Evolutionary conservation across 495 filamentous ascomycete species (phyloP).

Genomic region (Neurospora sp.): DNA sequence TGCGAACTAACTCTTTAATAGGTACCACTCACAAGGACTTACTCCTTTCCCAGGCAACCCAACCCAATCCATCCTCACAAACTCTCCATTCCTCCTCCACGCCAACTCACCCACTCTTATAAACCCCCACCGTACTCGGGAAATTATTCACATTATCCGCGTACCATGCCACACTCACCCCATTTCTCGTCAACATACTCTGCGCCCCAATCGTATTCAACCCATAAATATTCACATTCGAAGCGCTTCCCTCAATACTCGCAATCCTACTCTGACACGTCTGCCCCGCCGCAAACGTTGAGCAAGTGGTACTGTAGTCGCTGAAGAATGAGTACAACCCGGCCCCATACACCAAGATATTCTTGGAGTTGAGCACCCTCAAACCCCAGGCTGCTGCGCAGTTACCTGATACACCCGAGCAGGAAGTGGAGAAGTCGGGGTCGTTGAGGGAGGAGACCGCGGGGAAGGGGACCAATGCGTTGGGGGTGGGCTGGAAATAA

Average conservation of each 20-base stretch:
- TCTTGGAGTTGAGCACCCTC: slow-evolving; percentile 47
- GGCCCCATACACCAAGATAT: slow-evolving; percentile 57
- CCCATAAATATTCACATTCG: slow-evolving; percentile 41
- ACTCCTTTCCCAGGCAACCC: no score
- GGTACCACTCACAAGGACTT: no score
- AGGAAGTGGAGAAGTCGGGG: slow-evolving; percentile 44
- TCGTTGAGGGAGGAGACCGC: slow-evolving; percentile 40
- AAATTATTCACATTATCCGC: slow-evolving; percentile 39
- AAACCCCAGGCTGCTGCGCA: slow-evolving; percentile 57
- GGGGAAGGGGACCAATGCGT: slow-evolving; percentile 48
- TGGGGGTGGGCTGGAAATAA: slow-evolving; percentile 55
- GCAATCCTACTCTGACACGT: slow-evolving; percentile 47
- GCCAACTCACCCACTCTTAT: slow-evolving; percentile 20
- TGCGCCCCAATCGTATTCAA: slow-evolving; percentile 44
- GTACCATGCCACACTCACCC: slow-evolving; percentile 27
- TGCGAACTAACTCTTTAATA: neutral
- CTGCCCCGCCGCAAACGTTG: slow-evolving; percentile 32
- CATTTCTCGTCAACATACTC: slow-evolving; percentile 37
- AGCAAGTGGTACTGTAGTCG: slow-evolving; percentile 37
- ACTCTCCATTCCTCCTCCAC: neutral
- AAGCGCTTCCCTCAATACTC: slow-evolving; percentile 33
- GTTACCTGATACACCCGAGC: slow-evolving; percentile 32
- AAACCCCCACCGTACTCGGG: slow-evolving; percentile 33
- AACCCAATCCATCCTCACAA: neutral
- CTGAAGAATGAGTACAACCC: slow-evolving; percentile 74